phyloP scores from a whole-genome alignment of 805 yeast species.

The Kuraishia ogatae region DNA sequence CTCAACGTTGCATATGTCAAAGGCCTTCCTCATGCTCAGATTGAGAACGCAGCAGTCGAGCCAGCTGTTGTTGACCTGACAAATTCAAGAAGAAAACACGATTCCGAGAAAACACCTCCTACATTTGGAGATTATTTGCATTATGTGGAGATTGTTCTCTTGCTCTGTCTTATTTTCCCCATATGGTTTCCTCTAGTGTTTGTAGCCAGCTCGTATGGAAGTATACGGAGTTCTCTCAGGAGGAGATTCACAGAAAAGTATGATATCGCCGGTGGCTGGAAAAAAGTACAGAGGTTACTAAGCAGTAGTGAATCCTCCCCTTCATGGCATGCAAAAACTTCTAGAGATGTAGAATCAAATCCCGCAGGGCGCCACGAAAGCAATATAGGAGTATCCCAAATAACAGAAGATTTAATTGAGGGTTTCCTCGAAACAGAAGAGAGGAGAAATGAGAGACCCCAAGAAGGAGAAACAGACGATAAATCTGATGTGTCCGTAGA shows the following conservation, averaged over 20 bases:
- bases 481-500: neutral
- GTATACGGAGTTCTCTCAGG: conserved; percentile 3
- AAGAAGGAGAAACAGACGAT: neutral
- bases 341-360: neutral
- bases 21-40: conserved; percentile 29
- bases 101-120: neutral
- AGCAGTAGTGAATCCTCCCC: neutral
- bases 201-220: conserved; percentile 15
- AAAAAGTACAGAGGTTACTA: neutral
- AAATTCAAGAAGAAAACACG: conserved; percentile 16
- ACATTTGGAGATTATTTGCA: neutral
- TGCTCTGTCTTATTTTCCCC: conserved; percentile 25
- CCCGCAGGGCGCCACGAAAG: neutral
- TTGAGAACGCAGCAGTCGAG: conserved; percentile 24
- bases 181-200: conserved; percentile 42
- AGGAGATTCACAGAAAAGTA: neutral
- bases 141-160: conserved; percentile 8
- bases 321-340: neutral
- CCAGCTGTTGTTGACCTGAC: conserved; percentile 47
- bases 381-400: neutral
- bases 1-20: conserved; percentile 39
- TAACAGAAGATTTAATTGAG: conserved; percentile 1
- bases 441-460: neutral
- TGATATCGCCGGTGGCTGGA: neutral
- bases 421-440: conserved; percentile 1